Conservation (phyloP, 2,329 filamentous ascomycete genomes). For the Fonsecaea multimorphosa region DNA sequence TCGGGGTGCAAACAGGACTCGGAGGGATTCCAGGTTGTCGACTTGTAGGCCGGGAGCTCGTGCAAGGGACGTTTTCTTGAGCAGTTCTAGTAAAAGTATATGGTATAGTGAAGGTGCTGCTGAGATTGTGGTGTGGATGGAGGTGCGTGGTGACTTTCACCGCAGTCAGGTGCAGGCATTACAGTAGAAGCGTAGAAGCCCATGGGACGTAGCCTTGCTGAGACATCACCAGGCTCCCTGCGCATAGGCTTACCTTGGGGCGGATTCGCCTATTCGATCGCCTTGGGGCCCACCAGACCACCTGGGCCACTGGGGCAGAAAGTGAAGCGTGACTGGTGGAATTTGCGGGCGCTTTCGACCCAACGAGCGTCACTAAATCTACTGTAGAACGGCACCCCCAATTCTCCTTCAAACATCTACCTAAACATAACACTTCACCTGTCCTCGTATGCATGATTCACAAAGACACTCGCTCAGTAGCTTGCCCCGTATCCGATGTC, state of each 20-base stretch:
- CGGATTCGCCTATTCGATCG: not conserved
- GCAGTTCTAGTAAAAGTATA: not conserved
- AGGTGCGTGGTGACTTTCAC: not conserved
- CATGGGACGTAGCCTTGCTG: conserved; percentile 14
- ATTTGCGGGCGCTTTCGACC: not conserved
- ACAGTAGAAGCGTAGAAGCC: too few relatives aligned
- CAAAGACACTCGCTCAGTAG: not conserved
- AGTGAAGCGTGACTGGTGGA: conserved; percentile 4
- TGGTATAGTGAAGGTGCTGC: not conserved
- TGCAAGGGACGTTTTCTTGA: not conserved
- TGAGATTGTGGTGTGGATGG: not conserved
- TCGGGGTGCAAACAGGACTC: conserved; percentile 32
- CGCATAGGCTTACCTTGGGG: not conserved
- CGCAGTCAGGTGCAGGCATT: conserved; percentile 6
- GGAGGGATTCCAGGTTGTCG: conserved; percentile 31
- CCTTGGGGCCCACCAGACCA: not conserved
- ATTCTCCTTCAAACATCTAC: not conserved
- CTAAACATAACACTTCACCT: conserved; percentile 3
- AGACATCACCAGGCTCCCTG: conserved; percentile 7
- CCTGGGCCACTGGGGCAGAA: too few relatives aligned
- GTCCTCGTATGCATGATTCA: not conserved
- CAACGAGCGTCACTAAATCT: not conserved
- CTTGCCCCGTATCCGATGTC: not conserved
- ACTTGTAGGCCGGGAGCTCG: not conserved
- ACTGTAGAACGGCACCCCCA: not conserved